These are phyloP conservation scores for Acorus gramineus DNA, from an alignment of 106 monocot species.

Conservation along the genomic window DNA sequence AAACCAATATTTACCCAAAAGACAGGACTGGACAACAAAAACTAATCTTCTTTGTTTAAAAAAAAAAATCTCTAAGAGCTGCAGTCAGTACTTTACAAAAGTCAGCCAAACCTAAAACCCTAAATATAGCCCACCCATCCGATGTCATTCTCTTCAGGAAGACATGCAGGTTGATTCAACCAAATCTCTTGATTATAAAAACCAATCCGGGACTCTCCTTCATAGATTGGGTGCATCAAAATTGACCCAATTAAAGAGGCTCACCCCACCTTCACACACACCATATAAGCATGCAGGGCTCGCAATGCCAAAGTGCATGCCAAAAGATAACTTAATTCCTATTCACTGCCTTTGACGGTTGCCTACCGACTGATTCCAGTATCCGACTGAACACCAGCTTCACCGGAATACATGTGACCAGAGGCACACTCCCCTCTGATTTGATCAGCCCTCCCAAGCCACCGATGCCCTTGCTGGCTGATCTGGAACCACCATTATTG, in stretches of 20 bases:
- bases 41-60: too few species aligned
- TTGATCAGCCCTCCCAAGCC: slow-evolving; percentile 43
- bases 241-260: too few species aligned
- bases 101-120: neutral
- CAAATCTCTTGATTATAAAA: too few species aligned
- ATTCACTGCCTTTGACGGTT: slow-evolving; percentile 15
- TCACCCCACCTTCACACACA: too few species aligned
- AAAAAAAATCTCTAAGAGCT: too few species aligned
- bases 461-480: neutral
- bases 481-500: neutral
- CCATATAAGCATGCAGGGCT: too few species aligned
- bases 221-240: too few species aligned
- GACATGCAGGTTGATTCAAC: too few species aligned
- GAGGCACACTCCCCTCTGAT: slow-evolving; percentile 34
- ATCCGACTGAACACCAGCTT: slow-evolving; percentile 70
- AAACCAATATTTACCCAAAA: too few species aligned
- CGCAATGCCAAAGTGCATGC: slow-evolving; percentile 7
- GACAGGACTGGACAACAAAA: neutral
- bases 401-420: slow-evolving; percentile 64
- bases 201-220: too few species aligned
- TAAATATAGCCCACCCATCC: too few species aligned
- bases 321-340: slow-evolving; percentile 5
- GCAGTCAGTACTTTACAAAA: slow-evolving; percentile 14
- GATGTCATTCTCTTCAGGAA: too few species aligned
- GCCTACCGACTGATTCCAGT: slow-evolving; percentile 59